Evolutionary conservation across 495 filamentous ascomycete species (phyloP).

Genomic region (Aspergillus indologenus): DNA sequence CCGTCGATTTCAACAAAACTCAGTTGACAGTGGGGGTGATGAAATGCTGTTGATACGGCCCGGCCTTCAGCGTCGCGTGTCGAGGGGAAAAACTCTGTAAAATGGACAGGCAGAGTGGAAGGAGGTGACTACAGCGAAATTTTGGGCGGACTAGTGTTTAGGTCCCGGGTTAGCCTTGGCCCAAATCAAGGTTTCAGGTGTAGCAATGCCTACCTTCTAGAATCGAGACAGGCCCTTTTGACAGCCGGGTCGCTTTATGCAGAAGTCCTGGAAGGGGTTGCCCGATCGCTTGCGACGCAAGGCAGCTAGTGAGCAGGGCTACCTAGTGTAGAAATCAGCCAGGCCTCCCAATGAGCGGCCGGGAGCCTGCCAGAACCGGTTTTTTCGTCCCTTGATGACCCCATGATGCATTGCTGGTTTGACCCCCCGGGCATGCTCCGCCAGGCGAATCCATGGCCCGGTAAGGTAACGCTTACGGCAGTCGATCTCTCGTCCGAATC

Average conservation of each 20-base stretch:
- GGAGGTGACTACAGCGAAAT: not conserved
- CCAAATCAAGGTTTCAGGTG: not conserved
- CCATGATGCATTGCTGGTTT: not conserved
- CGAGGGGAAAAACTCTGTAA: not conserved
- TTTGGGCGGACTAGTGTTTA: not conserved
- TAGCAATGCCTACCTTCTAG: not conserved
- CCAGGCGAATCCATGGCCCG: constrained; percentile 1
- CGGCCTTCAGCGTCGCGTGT: not conserved
- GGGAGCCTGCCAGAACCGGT: constrained; percentile 11
- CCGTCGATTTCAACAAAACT: too few species aligned
- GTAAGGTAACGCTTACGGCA: not conserved
- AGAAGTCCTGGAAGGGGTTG: not conserved
- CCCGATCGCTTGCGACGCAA: not conserved
- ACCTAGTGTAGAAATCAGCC: not conserved
- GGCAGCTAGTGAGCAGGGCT: not conserved
- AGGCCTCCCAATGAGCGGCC: not conserved
- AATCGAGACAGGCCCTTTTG: not conserved
- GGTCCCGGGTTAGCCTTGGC: not conserved
- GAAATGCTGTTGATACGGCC: not conserved
- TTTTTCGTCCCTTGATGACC: constrained; percentile 11
- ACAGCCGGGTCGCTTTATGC: not conserved
- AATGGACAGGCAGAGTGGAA: not conserved
- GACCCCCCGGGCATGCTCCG: not conserved
- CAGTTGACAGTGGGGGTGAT: too few species aligned
- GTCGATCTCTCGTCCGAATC: not conserved